Conservation (phyloP, 2,329 filamentous ascomycete genomes). For the Dryadomyces quercivorus region DNA sequence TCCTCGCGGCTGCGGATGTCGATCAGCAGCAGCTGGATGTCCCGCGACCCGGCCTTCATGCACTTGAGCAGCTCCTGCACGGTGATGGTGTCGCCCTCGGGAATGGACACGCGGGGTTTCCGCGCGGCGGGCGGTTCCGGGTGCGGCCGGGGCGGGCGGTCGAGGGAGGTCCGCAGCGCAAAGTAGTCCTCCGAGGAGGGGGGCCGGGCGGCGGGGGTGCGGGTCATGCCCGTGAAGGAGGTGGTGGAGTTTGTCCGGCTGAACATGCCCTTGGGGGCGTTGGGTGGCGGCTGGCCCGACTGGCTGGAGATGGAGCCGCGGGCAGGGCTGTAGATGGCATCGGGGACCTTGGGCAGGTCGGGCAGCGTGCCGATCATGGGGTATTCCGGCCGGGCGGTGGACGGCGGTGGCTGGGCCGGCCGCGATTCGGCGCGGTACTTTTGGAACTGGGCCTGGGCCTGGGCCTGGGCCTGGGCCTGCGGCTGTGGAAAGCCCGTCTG, state of each 20-base stretch:
- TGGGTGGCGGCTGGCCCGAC: slow-evolving; percentile 51
- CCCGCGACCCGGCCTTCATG: slow-evolving; percentile 38
- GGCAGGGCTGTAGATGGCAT: slow-evolving; percentile 68
- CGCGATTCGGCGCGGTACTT: slow-evolving; percentile 1
- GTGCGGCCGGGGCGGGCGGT: background rate
- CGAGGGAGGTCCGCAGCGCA: slow-evolving; percentile 15
- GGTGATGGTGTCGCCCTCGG: slow-evolving; percentile 47
- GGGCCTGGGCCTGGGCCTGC: background rate
- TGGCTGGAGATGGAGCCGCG: slow-evolving; percentile 57
- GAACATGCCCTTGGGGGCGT: slow-evolving; percentile 51
- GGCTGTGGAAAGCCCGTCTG: slow-evolving; percentile 23
- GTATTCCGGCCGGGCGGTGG: background rate
- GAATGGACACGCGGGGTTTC: slow-evolving; percentile 30
- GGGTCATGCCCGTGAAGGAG: slow-evolving; percentile 18
- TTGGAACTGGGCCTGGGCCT: slow-evolving; percentile 1
- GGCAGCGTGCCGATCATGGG: slow-evolving; percentile 23
- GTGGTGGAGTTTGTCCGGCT: slow-evolving; percentile 44
- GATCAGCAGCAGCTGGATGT: slow-evolving; percentile 64
- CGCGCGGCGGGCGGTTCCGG: slow-evolving; percentile 19
- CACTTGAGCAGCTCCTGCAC: slow-evolving; percentile 60
- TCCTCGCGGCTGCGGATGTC: slow-evolving; percentile 71
- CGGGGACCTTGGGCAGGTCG: slow-evolving; percentile 56
- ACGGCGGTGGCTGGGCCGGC: background rate
- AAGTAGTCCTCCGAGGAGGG: slow-evolving; percentile 21
- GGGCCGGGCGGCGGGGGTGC: slow-evolving; percentile 7